phyloP scores from a whole-genome alignment of 805 yeast genomes.

The Lipomyces spencermartinsiae region DNA sequence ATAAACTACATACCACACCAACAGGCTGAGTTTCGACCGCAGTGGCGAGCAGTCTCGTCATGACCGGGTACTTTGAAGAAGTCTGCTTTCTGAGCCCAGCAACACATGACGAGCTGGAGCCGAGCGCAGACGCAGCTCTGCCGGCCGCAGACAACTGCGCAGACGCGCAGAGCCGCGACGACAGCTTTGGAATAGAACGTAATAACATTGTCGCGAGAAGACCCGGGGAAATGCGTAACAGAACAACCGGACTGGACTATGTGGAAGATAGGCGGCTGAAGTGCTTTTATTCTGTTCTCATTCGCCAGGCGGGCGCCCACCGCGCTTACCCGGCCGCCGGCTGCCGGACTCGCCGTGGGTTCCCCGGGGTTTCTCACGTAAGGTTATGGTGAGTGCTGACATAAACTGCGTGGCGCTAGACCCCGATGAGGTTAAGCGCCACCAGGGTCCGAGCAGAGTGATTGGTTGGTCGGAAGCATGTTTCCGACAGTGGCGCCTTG shows the following conservation, averaged over 20 bases:
- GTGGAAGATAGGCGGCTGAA: background rate
- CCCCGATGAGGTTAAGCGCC: background rate
- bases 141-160: slow-evolving; percentile 22
- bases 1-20: slow-evolving; percentile 27
- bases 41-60: slow-evolving; percentile 33
- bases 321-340: slow-evolving; percentile 9
- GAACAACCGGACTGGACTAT: background rate
- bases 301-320: background rate
- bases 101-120: background rate
- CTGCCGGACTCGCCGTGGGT: background rate
- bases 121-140: slow-evolving; percentile 16
- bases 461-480: slow-evolving; percentile 1
- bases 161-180: slow-evolving; percentile 29
- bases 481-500: background rate
- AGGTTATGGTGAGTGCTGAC: background rate
- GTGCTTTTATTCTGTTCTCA: background rate
- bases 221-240: background rate
- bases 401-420: background rate
- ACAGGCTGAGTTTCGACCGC: slow-evolving; percentile 29
- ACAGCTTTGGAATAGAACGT: slow-evolving; percentile 35
- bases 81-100: slow-evolving; percentile 10
- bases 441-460: background rate
- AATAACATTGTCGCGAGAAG: slow-evolving; percentile 26
- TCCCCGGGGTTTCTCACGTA: background rate
- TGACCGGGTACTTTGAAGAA: slow-evolving; percentile 22